A percentile compares a stretch with the other conserved stretches of the same genome.
phyloP scores from a whole-genome alignment of 306 rosid genomes.

The Rubus parviflorus region DNA sequence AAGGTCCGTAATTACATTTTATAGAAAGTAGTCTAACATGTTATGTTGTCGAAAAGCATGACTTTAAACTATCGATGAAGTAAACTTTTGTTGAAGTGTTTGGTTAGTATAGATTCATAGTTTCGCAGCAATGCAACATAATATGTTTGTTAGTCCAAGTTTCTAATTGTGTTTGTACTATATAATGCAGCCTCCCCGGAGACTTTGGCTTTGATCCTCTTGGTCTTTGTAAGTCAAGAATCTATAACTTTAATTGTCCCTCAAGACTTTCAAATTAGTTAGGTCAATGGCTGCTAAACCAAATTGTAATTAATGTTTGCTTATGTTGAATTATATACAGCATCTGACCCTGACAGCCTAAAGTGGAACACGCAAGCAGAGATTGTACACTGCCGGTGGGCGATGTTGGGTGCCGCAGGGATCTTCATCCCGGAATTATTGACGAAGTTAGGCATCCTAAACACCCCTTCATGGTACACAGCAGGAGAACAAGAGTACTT shows the following conservation, averaged over 20 bases:
- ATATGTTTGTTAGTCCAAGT: neutral
- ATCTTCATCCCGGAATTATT: conserved; percentile 75
- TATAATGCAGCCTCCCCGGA: conserved; percentile 57
- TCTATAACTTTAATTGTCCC: neutral
- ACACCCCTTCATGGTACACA: conserved; percentile 75
- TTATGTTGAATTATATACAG: conserved; percentile 27
- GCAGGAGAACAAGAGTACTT: conserved; percentile 70
- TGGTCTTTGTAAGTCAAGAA: conserved; percentile 52
- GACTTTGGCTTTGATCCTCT: conserved; percentile 86
- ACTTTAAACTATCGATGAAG: neutral
- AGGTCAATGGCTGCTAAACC: neutral
- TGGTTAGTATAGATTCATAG: neutral
- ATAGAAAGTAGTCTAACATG: neutral
- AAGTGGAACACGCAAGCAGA: conserved; percentile 69
- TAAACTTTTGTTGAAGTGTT: neutral
- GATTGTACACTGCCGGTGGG: conserved; percentile 80
- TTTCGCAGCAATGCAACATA: too few species aligned
- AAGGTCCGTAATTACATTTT: conserved; percentile 10
- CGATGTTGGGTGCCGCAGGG: conserved; percentile 77
- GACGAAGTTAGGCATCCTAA: conserved; percentile 63
- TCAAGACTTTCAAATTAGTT: too few species aligned
- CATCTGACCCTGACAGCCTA: conserved; percentile 68
- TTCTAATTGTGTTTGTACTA: neutral
- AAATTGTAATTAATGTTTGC: conserved; percentile 6
- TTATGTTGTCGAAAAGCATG: neutral